Evolutionary conservation across 139 green algal species (phyloP), one percentile per base, ranked within the genome.

Genomic region (Coelastrella sp.): DNA sequence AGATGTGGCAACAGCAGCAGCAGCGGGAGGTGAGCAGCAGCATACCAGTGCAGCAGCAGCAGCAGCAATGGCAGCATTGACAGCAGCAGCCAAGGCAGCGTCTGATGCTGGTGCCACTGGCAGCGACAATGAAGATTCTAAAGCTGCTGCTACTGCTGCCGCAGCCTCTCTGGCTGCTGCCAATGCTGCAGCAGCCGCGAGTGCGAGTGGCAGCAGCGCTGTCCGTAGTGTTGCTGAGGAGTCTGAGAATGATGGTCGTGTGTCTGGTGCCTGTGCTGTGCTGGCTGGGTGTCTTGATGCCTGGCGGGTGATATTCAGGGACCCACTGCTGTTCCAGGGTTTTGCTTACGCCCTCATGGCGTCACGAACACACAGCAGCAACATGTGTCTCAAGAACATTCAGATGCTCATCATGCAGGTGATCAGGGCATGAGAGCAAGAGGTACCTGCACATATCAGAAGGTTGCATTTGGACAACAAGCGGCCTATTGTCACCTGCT

Each of bases 261-360:
- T 93, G 40, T 40, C 63, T 0, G 92, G 92, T 4, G 87, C 84
- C 6, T 81, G 48, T 30, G 5, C 68, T 9, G 45, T 89, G 40
- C 77, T 94, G 37, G 60, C 23, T 27, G 27, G 27, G 38, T 85
- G 84, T 63, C 72, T 90, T 3, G 59, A 82, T 30, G 63, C 88
- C 6, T 89, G 81, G 81, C 87, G 89, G 1, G 35, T 86, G 1
- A n/a, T 88, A 3, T 86, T 69, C 71, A 72, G 89, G 2, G 50
- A 89, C 21, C 66, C 87, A 0, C 32, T 34, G 7, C 78, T 81
- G 19, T 43, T 92, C 27, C 63, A 73, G 2, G 91, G 88, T 9
- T 25, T 86, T 9, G 21, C 91, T 37, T 50, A 63, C 2, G 90
- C 89, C 0, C 35, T 94, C n/a, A 79, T 94, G 72, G 88, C 85